phyloP scores from a whole-genome alignment of 2,329 filamentous ascomycete species.

The Biscogniauxia marginata region DNA sequence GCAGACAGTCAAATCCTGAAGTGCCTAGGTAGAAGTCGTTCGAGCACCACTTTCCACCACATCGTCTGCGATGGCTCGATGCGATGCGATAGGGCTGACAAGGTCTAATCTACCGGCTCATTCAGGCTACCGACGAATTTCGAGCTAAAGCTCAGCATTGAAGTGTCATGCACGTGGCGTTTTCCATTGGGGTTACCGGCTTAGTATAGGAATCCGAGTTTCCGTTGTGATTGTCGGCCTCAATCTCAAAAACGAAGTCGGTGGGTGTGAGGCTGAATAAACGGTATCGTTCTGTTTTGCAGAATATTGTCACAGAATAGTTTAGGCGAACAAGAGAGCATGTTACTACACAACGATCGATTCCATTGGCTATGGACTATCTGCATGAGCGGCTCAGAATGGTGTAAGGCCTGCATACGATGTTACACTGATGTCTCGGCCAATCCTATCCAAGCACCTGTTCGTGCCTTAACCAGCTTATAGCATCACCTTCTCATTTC shows the following conservation, averaged over 20 bases:
- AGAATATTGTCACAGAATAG: not conserved
- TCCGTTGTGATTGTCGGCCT: not conserved
- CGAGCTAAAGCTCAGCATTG: not conserved
- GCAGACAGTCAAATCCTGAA: not conserved
- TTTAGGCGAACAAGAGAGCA: not conserved
- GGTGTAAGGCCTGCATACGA: not conserved
- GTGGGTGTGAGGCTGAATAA: not conserved
- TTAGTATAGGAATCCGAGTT: not conserved
- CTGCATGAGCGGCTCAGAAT: not conserved
- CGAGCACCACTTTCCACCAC: not conserved
- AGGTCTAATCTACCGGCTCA: not conserved
- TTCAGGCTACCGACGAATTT: not conserved
- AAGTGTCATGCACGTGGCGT: not conserved
- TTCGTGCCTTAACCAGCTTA: not conserved
- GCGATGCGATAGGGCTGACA: not conserved
- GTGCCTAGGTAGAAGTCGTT: not conserved
- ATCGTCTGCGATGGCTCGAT: not conserved
- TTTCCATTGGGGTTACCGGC: not conserved
- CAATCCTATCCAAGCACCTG: slow-evolving; percentile 1
- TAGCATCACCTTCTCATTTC: not conserved
- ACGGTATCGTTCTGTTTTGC: not conserved
- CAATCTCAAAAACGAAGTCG: not conserved
- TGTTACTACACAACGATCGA: not conserved
- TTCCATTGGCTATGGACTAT: not conserved
- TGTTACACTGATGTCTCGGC: not conserved